A percentile compares a stretch with the other conserved stretches of the same genome.
Evolutionary conservation across 257 asterid species (phyloP).

Genomic region (Gentiana macrophylla): DNA sequence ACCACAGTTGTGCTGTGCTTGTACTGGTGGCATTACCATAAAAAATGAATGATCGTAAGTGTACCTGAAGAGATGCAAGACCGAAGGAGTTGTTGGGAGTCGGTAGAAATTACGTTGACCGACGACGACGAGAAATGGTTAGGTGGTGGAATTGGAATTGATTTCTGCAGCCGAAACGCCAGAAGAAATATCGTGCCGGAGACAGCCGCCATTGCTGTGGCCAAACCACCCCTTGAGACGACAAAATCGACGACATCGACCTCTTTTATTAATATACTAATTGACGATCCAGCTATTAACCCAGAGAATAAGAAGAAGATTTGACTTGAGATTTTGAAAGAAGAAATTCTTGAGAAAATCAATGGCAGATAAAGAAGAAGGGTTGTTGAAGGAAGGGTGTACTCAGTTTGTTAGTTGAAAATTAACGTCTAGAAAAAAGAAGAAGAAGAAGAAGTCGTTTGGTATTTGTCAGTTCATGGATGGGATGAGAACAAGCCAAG

Average conservation of each 20-base stretch:
- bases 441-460: conserved; percentile 7
- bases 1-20: too few relatives aligned
- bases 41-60: too few relatives aligned
- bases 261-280: too few relatives aligned
- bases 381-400: too few relatives aligned
- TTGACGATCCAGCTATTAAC: too few relatives aligned
- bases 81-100: conserved; percentile 19
- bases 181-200: conserved; percentile 75
- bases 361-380: too few relatives aligned
- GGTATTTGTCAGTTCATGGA: conserved; percentile 11
- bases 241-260: conserved; percentile 38
- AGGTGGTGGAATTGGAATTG: conserved; percentile 16
- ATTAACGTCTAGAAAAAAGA: neutral
- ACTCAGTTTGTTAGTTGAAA: too few relatives aligned
- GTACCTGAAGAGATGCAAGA: conserved; percentile 46
- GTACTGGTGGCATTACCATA: too few relatives aligned
- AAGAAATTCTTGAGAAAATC: neutral
- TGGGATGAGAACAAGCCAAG: neutral
- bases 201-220: conserved; percentile 83
- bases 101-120: conserved; percentile 15
- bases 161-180: conserved; percentile 59
- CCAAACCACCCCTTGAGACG: conserved; percentile 57
- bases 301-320: too few relatives aligned
- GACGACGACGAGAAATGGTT: conserved; percentile 13
- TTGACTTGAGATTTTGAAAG: neutral